Conservation (phyloP, 768 basidiomycete genomes). For the Tylopilus sp. region DNA sequence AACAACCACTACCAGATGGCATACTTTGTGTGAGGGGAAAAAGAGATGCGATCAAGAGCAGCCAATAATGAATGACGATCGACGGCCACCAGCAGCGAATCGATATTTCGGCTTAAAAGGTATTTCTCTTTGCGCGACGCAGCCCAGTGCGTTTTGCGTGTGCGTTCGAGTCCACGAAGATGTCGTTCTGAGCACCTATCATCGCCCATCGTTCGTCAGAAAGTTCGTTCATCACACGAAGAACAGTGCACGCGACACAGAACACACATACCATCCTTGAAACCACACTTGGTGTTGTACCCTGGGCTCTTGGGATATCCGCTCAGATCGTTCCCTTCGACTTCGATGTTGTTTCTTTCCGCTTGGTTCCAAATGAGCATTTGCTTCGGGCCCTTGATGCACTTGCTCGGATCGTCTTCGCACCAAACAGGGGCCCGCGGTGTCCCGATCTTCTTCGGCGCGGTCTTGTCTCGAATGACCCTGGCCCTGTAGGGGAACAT, state of each 20-base stretch:
- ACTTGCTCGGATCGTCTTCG: background rate
- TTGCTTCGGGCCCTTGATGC: slow-evolving; percentile 12
- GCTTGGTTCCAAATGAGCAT: background rate
- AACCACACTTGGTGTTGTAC: slow-evolving; percentile 18
- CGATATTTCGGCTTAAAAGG: background rate
- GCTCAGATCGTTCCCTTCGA: background rate
- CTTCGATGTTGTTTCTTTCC: slow-evolving; percentile 8
- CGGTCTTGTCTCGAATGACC: background rate
- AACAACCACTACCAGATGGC: too few species aligned
- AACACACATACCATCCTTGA: slow-evolving; percentile 3
- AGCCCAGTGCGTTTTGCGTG: background rate
- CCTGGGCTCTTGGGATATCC: background rate
- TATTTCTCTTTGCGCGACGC: background rate
- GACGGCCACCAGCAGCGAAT: background rate
- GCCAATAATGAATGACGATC: too few species aligned
- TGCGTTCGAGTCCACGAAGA: slow-evolving; percentile 1
- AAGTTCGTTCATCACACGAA: background rate
- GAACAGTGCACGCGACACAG: background rate
- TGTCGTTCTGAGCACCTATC: slow-evolving; percentile 18
- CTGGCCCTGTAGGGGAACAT: background rate
- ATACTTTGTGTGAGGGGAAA: too few species aligned
- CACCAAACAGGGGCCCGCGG: slow-evolving; percentile 8
- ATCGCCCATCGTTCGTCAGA: background rate
- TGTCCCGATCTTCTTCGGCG: slow-evolving; percentile 2
- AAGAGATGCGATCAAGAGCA: too few species aligned